Evolutionary conservation across 139 green algal species (phyloP).

Genomic region (Nannochloris sp.): DNA sequence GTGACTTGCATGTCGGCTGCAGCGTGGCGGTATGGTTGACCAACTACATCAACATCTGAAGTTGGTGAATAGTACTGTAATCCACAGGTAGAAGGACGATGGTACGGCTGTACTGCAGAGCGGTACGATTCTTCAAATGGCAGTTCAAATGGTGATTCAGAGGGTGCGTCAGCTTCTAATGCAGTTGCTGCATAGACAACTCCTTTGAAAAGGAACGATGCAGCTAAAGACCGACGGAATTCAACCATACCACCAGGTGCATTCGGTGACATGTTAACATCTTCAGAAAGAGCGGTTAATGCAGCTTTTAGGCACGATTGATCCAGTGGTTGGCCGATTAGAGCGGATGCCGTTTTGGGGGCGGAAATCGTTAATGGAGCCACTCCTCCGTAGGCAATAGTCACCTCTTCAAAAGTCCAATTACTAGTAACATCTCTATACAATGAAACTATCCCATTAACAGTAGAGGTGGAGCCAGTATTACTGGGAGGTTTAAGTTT

Average conservation of each 20-base stretch:
- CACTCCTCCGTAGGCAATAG: constrained; percentile 82
- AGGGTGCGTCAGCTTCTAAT: constrained; percentile 25
- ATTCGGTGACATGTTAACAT: constrained; percentile 62
- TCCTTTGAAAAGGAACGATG: constrained; percentile 81
- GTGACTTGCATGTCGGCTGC: constrained; percentile 86
- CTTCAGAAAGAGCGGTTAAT: constrained; percentile 56
- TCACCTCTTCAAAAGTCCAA: constrained; percentile 56
- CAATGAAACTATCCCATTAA: too few relatives aligned
- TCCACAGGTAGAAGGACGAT: constrained; percentile 55
- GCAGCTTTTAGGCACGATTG: constrained; percentile 45
- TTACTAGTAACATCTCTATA: not conserved
- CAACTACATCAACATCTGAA: constrained; percentile 50
- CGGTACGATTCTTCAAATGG: constrained; percentile 13
- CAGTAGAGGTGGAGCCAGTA: too few relatives aligned
- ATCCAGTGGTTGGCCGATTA: constrained; percentile 54
- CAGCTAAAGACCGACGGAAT: constrained; percentile 75
- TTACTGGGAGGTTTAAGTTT: constrained; percentile 3
- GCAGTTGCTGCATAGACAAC: constrained; percentile 45
- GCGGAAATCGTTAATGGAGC: constrained; percentile 67
- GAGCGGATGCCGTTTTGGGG: constrained; percentile 17
- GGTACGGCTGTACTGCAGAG: constrained; percentile 35
- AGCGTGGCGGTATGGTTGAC: constrained; percentile 71
- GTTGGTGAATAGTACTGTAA: constrained; percentile 74
- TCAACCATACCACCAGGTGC: constrained; percentile 83
- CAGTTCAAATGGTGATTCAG: constrained; percentile 1